A percentile compares a stretch with the other conserved stretches of the same genome.
These are phyloP conservation scores for Sporothrix phasma DNA, from an alignment of 2,329 filamentous ascomycete genomes.

Conservation along the genomic window DNA sequence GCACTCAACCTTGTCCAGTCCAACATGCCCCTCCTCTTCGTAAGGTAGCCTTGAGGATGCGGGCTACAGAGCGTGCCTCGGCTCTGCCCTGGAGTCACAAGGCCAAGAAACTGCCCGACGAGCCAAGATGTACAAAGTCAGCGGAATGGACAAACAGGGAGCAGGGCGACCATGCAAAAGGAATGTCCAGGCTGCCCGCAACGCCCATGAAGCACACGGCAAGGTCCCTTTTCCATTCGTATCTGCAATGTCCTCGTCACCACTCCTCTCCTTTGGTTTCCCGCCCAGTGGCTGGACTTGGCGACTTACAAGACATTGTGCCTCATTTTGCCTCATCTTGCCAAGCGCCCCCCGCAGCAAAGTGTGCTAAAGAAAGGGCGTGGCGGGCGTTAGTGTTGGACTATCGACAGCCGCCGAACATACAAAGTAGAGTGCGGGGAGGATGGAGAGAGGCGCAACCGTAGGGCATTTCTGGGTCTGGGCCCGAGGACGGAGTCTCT, in stretches of 20 bases:
- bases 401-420: background rate
- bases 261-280: no score
- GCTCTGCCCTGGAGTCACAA: background rate
- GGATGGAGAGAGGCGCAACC: background rate
- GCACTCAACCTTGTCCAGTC: background rate
- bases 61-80: background rate
- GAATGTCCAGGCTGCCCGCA: background rate
- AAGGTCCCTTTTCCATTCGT: no score
- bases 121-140: background rate
- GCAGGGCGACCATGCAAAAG: background rate
- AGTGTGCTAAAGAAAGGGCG: background rate
- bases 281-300: no score
- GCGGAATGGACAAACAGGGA: background rate
- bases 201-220: no score
- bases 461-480: no score
- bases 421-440: background rate
- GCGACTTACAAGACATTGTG: background rate
- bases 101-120: background rate
- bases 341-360: background rate
- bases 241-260: background rate
- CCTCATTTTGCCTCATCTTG: no score
- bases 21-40: background rate
- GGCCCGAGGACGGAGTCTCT: no score
- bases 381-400: background rate
- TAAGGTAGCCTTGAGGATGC: background rate